Evolutionary conservation across 345 rosid genomes (phyloP), one percentile per base, ranked within the genome.

Genomic region (Salix dunnii): DNA sequence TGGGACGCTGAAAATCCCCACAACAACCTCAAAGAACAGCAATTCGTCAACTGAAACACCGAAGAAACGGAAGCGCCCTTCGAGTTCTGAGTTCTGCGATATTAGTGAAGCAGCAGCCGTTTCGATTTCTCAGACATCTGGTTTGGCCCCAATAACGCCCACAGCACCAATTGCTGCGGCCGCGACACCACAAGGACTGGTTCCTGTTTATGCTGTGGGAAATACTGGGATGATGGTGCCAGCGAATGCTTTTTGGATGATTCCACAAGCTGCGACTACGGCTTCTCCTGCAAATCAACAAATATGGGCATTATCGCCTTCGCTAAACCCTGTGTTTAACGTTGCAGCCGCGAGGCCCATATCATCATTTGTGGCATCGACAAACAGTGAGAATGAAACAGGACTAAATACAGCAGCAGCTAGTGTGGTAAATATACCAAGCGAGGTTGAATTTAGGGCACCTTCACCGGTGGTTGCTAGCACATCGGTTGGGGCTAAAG

Each of bases 181-280:
- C n/a, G 42, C 76, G 31, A 53, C 73, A 5, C 82, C 86, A 10
- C 87, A 84, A n/a, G 87, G 87, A 67, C 35, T 82, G 40, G 77
- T 85, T 23, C 90, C 88, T 23, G 76, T 85, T n/a, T 87, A 84
- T 82, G 82, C 88, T 0, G 77, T 85, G 11, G 85, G 85, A 33
- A 85, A 48, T 64, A 69, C 77, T 4, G 83, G 86, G 35, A 67
- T 88, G 87, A 68, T 83, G 77, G 81, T 86, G 75, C 88, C 90
- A 5, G 82, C 88, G 0, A 87, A 79, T 42, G 82, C 85, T 10
- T 83, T 85, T 71, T 87, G 90, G 90, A 87, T 87, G 86, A 83
- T 87, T 43, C 90, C 86, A 5, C 86, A 80, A 27, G 38, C 79
- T 3, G 67, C 76, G 17, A 51, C 79, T 2, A 11, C 62, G 25